Evolutionary conservation across 2,329 filamentous ascomycete genomes (phyloP).

Genomic region (Lecanicillium sp.): DNA sequence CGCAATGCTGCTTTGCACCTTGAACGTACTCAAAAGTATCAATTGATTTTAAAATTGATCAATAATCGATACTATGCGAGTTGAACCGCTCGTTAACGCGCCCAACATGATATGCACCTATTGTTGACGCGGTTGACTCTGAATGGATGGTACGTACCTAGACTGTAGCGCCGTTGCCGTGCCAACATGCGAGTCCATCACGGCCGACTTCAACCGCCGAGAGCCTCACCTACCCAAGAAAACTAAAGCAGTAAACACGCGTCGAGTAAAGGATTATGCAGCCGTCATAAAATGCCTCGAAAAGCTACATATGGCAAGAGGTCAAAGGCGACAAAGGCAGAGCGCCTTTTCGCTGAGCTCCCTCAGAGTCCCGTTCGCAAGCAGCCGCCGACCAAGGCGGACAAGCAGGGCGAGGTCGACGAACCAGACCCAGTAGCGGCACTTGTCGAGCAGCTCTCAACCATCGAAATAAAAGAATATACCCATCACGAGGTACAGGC

Average conservation of each 20-base stretch:
- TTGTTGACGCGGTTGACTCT: too few species aligned
- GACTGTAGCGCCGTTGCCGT: slow-evolving; percentile 15
- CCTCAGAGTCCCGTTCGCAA: slow-evolving; percentile 40
- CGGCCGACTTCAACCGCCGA: neutral
- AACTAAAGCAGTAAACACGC: neutral
- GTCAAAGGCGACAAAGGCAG: slow-evolving; percentile 36
- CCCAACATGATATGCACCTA: too few species aligned
- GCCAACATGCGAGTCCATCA: slow-evolving; percentile 12
- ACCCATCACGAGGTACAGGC: too few species aligned
- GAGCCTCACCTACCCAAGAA: neutral
- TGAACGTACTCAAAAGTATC: too few species aligned
- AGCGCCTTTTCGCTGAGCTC: slow-evolving; percentile 43
- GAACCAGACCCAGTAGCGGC: slow-evolving; percentile 19
- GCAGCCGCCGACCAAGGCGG: slow-evolving; percentile 12
- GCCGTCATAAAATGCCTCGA: slow-evolving; percentile 33
- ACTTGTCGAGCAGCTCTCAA: slow-evolving; percentile 26
- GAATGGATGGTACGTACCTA: neutral
- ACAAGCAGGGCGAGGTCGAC: neutral
- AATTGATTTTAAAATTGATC: too few species aligned
- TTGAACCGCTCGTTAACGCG: too few species aligned
- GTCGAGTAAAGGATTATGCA: neutral
- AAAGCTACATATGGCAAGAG: slow-evolving; percentile 43
- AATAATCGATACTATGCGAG: too few species aligned
- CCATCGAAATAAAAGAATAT: slow-evolving; percentile 13
- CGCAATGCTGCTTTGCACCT: too few species aligned